A percentile compares a stretch with the other conserved stretches of the same genome.
phyloP scores from a whole-genome alignment of 768 basidiomycete species.

The Naganishia onofrii region DNA sequence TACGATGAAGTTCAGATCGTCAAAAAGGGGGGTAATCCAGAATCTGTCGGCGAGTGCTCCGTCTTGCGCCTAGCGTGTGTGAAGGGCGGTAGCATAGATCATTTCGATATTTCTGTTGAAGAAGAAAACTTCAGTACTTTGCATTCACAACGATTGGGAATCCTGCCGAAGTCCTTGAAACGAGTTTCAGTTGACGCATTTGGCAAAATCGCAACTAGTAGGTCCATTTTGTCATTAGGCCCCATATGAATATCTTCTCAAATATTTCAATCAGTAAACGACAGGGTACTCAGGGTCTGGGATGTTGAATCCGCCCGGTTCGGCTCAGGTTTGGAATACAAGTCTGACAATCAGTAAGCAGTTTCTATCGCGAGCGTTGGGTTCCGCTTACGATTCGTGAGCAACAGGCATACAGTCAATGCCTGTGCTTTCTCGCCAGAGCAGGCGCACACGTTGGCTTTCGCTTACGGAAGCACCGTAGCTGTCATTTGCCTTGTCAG shows the following conservation, averaged over 20 bases:
- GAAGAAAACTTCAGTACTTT: not conserved
- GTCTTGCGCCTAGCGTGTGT: not conserved
- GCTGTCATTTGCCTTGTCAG: not conserved
- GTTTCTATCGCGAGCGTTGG: not conserved
- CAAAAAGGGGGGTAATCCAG: not conserved
- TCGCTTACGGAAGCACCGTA: not conserved
- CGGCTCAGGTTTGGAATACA: slow-evolving; percentile 10
- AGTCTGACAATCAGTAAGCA: slow-evolving; percentile 1
- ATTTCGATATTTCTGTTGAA: not conserved
- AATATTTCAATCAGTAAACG: not conserved
- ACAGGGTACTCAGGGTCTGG: not conserved
- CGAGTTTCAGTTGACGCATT: not conserved
- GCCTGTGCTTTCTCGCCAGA: slow-evolving; percentile 11
- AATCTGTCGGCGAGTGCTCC: not conserved
- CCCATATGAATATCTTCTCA: not conserved
- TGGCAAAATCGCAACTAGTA: slow-evolving; percentile 9
- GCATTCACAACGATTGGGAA: not conserved
- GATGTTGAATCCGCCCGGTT: not conserved
- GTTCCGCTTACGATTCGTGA: not conserved
- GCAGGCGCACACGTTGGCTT: not conserved
- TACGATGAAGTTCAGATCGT: not conserved
- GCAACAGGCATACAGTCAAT: not conserved
- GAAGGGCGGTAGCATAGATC: not conserved
- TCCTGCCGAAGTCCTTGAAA: not conserved
- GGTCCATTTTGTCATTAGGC: not conserved